Evolutionary conservation across 2,329 filamentous ascomycete species (phyloP), one percentile per base, ranked within the genome.

Genomic region (Diaporthe humulicola): DNA sequence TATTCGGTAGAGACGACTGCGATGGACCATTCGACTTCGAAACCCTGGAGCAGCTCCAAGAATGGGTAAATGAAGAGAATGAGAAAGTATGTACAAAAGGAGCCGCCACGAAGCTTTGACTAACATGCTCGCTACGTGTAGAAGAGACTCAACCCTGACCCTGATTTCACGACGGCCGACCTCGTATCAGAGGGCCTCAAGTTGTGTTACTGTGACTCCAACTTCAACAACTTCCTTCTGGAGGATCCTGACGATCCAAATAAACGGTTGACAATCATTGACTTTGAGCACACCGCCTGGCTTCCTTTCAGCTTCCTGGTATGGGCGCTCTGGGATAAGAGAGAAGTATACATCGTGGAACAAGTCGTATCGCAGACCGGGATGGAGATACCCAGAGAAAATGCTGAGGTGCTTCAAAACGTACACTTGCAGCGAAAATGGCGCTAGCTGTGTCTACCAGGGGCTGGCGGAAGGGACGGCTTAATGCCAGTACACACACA

Each of bases 291-390:
- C 25, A 70, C 50, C 36, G 42, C 38, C 28, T 70, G 52, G 38
- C 67, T 70, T 36, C 67, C 67, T 17, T 58, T 57, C 28, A 70
- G 67, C 52, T 70, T 58, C 30, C 38, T 57, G 12, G n/a, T 70
- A n/a, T 70, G 67, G 67, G 67, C 38, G 38, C 52, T 70, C 5
- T 70, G 52, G 38, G 28, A 58, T 10, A 48, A 70, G 38, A 57
- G 25, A 8, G 50, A 70, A 45, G 36, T 28, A 19, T 45, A 57
- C 30, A 57, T 70, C 17, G 25, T 33, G 38, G 36, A 57, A n/a
- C 67, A 70, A 57, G 28, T 70, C 5, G 12, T 7, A 45, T 42
- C 52, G 17, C 22, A 17, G 14, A 33, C 25, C 52, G 19, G 36
- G 12, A 19, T 70, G 14, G 33, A 33, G 25, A 45, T 70, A 19